Evolutionary conservation across 1,284 basidiomycete genomes (phyloP), one percentile per base, ranked within the genome.

Genomic region (Tausonia pullulans): DNA sequence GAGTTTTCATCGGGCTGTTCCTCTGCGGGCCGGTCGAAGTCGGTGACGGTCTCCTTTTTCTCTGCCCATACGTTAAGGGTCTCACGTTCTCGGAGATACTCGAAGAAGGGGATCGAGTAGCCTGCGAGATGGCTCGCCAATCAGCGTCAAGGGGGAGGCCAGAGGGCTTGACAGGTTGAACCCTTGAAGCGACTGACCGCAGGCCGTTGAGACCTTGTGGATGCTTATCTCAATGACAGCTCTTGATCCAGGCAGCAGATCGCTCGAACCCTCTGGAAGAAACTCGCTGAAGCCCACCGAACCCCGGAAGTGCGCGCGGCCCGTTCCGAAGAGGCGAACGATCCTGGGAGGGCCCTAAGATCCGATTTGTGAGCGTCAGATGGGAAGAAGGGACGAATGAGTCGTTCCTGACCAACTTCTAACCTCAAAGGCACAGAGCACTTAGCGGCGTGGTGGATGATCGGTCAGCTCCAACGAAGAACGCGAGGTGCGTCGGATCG

Each of bases 91-190:
- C 59, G 61, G 48, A 66, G 48, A 49, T 68, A 67, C 40, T 65
- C 60, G 58, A 63, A 69, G 51, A 62, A 64, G 0, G 68, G 67
- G 14, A 69, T 67, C 9, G 66, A 67, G 52, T 56, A 69, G 3
- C 68, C 27, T 27, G 27, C 27, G 27, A 27, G 27, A 27, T 27
- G 63, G 44, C 67, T 65, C 2, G 67, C 64, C 67, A 65, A 54
- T 5, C 11, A 43, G 27, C 13, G 44, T 48, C 27, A n/a, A 7
- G 41, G 14, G 5, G 53, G 11, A 16, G 16, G 40, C 7, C 16
- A 10, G 44, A 2, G 13, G 44, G 10, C 27, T 13, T 3, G n/a
- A 4, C 7, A 8, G 51, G 41, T 40, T 49, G 58, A 48, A 7
- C 44, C 16, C 13, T 41, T 27, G 40, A 14, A n/a, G 52, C 6